Conservation (phyloP, 2,329 filamentous ascomycete species). For the Fusarium mexicanum region DNA sequence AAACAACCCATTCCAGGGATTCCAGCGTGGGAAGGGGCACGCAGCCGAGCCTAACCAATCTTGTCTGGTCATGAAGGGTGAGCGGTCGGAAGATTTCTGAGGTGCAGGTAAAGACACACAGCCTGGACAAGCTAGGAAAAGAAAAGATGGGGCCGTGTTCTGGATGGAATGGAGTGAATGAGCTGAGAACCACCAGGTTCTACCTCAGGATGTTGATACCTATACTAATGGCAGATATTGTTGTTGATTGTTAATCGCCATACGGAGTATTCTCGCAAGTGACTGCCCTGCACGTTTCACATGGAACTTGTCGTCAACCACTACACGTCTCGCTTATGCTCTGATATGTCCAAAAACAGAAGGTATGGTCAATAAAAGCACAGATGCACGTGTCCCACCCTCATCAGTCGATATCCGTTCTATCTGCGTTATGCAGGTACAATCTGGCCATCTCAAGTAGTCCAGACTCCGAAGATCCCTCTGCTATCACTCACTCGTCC, state of each 20-base stretch:
- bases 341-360: constrained; percentile 11
- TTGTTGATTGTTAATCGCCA: background rate
- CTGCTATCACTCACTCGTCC: constrained; percentile 15
- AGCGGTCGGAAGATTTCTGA: constrained; percentile 26
- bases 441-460: constrained; percentile 39
- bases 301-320: background rate
- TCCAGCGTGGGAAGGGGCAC: background rate
- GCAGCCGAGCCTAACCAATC: constrained; percentile 12
- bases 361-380: constrained; percentile 2
- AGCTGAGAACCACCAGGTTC: constrained; percentile 16
- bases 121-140: constrained; percentile 11
- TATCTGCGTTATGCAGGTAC: constrained; percentile 41
- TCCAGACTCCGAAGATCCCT: constrained; percentile 40
- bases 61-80: constrained; percentile 17
- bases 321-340: constrained; percentile 7
- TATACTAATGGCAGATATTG: background rate
- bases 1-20: constrained; percentile 26
- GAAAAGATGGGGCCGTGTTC: constrained; percentile 11
- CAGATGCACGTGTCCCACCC: constrained; percentile 30
- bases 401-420: constrained; percentile 16
- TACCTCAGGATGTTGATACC: background rate
- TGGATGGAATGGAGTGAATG: constrained; percentile 14
- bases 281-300: constrained; percentile 15
- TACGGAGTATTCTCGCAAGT: background rate
- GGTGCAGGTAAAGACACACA: constrained; percentile 10